Evolutionary conservation across 805 yeast genomes (phyloP).

Genomic region (Saturnispora serradocipensis): DNA sequence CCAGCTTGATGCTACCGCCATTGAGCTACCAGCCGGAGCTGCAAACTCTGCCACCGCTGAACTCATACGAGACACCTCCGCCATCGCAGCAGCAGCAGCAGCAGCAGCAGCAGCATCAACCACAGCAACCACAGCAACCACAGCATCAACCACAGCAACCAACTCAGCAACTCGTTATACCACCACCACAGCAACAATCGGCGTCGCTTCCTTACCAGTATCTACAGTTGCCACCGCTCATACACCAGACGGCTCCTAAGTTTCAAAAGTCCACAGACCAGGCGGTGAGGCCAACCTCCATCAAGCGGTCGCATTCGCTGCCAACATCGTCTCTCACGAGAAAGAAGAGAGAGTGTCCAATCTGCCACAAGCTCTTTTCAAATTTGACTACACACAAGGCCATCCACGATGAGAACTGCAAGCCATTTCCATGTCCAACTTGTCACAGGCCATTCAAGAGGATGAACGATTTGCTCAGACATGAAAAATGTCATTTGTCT

Average conservation of each 20-base stretch:
- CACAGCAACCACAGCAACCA: constrained; percentile 7
- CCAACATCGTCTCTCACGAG: constrained; percentile 9
- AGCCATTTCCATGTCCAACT: constrained; percentile 71
- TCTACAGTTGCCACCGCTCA: constrained; percentile 1
- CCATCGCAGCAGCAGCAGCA: constrained; percentile 6
- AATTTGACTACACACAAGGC: constrained; percentile 79
- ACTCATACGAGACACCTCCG: neutral
- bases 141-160: neutral
- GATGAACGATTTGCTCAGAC: constrained; percentile 79
- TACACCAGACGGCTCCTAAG: neutral
- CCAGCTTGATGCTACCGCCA: neutral
- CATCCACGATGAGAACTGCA: constrained; percentile 62
- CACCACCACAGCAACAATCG: constrained; percentile 1
- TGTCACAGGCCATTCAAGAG: constrained; percentile 84
- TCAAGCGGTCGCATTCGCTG: neutral
- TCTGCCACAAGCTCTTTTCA: constrained; percentile 44
- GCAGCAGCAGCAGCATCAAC: constrained; percentile 1
- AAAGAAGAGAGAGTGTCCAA: constrained; percentile 30
- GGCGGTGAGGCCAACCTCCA: neutral
- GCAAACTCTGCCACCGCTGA: neutral
- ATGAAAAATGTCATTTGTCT: constrained; percentile 77
- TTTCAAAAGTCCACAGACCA: neutral
- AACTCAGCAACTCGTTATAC: neutral
- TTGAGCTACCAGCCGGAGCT: neutral
- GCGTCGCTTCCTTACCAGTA: neutral